Conservation (phyloP, 1,284 basidiomycete species). For the Ceratobasidium sp. region DNA sequence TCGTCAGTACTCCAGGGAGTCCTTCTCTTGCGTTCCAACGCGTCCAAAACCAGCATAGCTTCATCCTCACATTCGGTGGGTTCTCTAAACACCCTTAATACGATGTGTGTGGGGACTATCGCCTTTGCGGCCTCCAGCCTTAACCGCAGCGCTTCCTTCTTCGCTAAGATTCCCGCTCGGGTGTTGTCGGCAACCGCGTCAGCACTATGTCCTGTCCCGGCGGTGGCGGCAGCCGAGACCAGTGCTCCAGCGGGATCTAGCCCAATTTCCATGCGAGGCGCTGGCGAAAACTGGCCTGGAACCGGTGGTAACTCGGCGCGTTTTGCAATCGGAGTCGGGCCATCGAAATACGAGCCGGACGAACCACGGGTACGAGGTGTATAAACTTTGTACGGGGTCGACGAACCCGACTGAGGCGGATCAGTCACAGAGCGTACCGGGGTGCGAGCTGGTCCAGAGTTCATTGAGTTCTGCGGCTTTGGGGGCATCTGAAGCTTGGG, state of each 20-base stretch:
- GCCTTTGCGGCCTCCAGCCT: conserved; percentile 71
- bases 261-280: not conserved
- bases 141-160: conserved; percentile 67
- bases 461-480: not conserved
- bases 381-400: conserved; percentile 36
- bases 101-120: conserved; percentile 67
- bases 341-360: conserved; percentile 36
- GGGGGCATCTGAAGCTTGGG: conserved; percentile 45
- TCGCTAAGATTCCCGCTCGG: conserved; percentile 35
- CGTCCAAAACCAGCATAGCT: conserved; percentile 35
- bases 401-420: not conserved
- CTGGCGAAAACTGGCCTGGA: not conserved
- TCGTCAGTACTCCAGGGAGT: conserved; percentile 11
- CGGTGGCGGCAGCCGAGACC: conserved; percentile 40
- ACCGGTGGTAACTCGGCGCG: conserved; percentile 10
- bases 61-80: conserved; percentile 75
- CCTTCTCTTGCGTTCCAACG: not conserved
- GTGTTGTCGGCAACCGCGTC: conserved; percentile 33
- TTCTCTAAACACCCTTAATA: conserved; percentile 73
- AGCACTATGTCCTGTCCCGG: conserved; percentile 35
- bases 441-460: not conserved
- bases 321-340: conserved; percentile 24
- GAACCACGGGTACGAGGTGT: conserved; percentile 27
- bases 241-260: conserved; percentile 35
- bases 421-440: conserved; percentile 21